Evolutionary conservation across 2,329 filamentous ascomycete genomes (phyloP), one percentile per base, ranked within the genome.

Genomic region (Ustulina deusta): DNA sequence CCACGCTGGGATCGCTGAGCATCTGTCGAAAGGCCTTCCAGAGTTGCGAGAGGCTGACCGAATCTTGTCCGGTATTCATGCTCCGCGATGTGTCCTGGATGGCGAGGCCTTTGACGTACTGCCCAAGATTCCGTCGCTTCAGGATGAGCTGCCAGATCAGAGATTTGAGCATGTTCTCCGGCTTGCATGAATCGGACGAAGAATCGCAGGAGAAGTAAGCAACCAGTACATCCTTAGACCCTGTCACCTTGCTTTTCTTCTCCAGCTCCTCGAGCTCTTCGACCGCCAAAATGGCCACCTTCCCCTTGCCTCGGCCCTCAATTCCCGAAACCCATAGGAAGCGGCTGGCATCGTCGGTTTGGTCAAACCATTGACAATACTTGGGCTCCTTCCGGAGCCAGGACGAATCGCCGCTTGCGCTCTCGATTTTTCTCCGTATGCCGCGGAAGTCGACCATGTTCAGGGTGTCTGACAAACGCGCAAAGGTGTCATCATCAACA

Each of bases 101-200:
- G 20, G 15, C 52, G 10, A 56, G 34, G 32, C 52, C 52, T 40
- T 56, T 56, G 13, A 17, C 52, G 13, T 56, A 56, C 34, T 56
- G 52, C 20, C 52, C 52, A 17, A 56, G 52, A 40, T 56, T 40
- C 34, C 52, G 34, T 15, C 52, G 34, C 34, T 56, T 56, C 52
- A 56, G 52, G 10, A 56, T 56, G 13, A 56, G 52, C 34, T 56
- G 52, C 52, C 52, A 56, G 52, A 56, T 56, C 2, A 56, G 20
- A 40, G 52, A 56, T 27, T 56, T 56, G 9, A 56, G n/a, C 52
- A 56, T 17, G 22, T 56, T 56, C 22, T 56, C 52, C 13, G 52
- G 34, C 52, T n/a, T 25, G 20, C 52, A 56, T n/a, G 52, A 56
- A 22, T 56, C 52, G 7, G 15, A 1, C 13, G 52, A 56, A 17